Base-by-base conservation (phyloP, 306 rosid genomes). In the Oemleria cerasiformis region DNA sequence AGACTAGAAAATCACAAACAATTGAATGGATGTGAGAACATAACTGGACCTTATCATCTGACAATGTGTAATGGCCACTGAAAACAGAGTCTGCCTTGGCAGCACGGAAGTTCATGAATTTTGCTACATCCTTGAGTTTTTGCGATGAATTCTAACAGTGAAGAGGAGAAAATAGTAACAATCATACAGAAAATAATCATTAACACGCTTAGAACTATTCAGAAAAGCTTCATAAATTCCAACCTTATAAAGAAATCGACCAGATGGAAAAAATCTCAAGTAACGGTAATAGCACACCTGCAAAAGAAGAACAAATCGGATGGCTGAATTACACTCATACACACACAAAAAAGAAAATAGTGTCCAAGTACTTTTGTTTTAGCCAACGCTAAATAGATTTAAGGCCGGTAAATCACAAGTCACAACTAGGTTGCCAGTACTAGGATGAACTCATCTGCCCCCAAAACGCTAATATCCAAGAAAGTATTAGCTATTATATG, bases 251-350 rank as follows among this genome's bases (percentile, higher is more conserved):
- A 94, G 92, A 70, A 94, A 94, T 65, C 90, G 78, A 40, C 97
- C 98, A 43, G 98, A 91, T 62, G 94, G 91, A 54, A 83, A 94
- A 77, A 91, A 91, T 77, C 96, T 89, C 73, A 91, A 53, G 83
- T 94, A 94, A 71, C 92, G 95, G 84, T 75, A 94, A 81, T 91
- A 94, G 89, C 97, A 91, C 66, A 94, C 97, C 98, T 94, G 83
- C 85, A 82, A 57, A 72, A 79, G 51, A 61, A 71, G 67, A 69
- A 44, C 43, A 41, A 16, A 54, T 17, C 9, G 16, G 55, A 20
- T 40, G 54, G 55, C 50, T 20, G 50, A 54, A 69, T 13, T 39
- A 68, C 17, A 38, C 23, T 1, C 3, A 30, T 2, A 30, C 36
- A 30, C 3, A 30, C 36, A 30, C 30, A 25, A 25, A 25, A 50